Base-by-base conservation (phyloP, 345 rosid species). In the Excoecaria cochinchinensis region DNA sequence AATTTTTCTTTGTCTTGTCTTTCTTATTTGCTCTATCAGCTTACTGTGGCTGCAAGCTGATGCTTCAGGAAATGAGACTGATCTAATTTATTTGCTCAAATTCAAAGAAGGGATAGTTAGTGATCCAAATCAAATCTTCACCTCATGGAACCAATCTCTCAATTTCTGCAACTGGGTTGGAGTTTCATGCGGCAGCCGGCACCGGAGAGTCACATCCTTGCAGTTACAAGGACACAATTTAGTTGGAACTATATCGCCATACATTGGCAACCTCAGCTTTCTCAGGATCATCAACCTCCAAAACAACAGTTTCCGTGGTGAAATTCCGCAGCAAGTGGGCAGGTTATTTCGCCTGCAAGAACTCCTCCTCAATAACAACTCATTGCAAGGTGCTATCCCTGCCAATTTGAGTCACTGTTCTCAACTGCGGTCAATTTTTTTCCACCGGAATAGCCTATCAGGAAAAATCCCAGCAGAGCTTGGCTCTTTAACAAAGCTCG, bases 401-500 rank as follows among this genome's bases (percentile, higher is more conserved):
- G 3, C 15, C 67, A 69, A 59, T 48, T 58, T 75, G 25, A 55
- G 67, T 6, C 57, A 31, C 1, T 56, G 72, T 38, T 75, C 73
- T 6, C 44, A 47, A 40, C 78, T 75, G 15, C 2, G 73, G 51
- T 8, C 12, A 13, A 71, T 71, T 21, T 22, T 10, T 57, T 40
- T 71, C 0, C 36, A 44, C 3, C 4, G 40, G n/a, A 80, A 71
- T 17, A 50, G 58, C 19, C 59, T 80, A 25, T 1, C 48, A 22
- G 76, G 79, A 16, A 72, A 46, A 48, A 71, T 80, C 42, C 76
- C 74, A 1, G 15, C 39, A 40, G 57, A 71, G 44, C 51, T 80
- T 40, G 76, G 76, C 7, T 76, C 67, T 19, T 51, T 75, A 40
- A 9, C 56, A 11, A 66, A 70, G 69, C 79, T 80, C 58, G 38